Base-by-base conservation (phyloP, 1,284 basidiomycete genomes). In the Ustilago loliicola region DNA sequence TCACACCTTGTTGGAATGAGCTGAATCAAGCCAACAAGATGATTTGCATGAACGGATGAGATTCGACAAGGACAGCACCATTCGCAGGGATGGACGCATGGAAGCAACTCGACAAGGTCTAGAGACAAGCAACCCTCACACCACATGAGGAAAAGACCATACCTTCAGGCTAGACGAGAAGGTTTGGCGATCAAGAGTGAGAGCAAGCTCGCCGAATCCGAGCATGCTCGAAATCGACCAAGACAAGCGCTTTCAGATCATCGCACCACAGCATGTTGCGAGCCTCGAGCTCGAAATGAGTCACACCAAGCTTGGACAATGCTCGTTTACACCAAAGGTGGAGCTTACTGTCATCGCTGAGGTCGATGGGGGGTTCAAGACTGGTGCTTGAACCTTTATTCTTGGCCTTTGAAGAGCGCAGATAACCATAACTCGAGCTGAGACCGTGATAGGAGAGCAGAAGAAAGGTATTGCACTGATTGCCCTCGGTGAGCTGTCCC, bases 211-310 rank as follows among this genome's bases (percentile, higher is more conserved):
- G 11, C 11, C 32, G 11, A 11, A 34, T 34, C 32, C 42, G 42
- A 45, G 47, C 47, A 23, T 50, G n/a, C 23, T 52, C 50, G 30
- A 52, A 52, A 29, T 52, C 29, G 29, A 52, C 30, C 50, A 52
- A 17, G 8, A 52, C 29, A 6, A 52, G 15, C 13, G 50, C 25
- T 30, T n/a, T 15, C 15, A 52, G 50, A 8, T 52, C 50, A n/a
- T 52, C 50, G 27, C 27, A 52, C 51, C 51, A 53, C 8, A 53
- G 51, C 29, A 53, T 34, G 51, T 53, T 53, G 17, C 51, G 51
- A 34, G 30, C 30, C 19, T 3, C 29, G 10, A 53, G 29, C 6
- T 53, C 51, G 19, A n/a, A n/a, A 29, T 53, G 51, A 4, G 4
- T 2, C 3, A 53, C 30, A 3, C 30, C 19, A 2, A 34, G 17